Evolutionary conservation across 2,329 filamentous ascomycete species (phyloP), one percentile per base, ranked within the genome.

Genomic region (Sclerotinia subarctica): DNA sequence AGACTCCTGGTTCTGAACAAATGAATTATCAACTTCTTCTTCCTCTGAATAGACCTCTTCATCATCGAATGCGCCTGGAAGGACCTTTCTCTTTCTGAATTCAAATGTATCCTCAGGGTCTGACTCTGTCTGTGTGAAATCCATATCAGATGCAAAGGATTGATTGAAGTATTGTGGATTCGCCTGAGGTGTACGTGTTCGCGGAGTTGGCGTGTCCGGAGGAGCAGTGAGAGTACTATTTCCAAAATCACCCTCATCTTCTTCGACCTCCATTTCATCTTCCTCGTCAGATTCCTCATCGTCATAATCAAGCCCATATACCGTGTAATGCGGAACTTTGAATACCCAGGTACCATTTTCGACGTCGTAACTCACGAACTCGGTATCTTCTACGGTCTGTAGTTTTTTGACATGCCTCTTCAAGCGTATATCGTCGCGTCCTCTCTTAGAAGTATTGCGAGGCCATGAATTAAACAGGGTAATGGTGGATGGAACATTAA

Each of bases 401-500:
- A 99, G 86, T 66, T 92, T 90, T 70, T 90, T 87, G 67, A 97
- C 81, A 78, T 99, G 95, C 80, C 93, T 96, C 49, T 89, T 85
- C 71, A 93, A 88, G 42, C 88, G 85, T 32, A 85, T 84, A n/a
- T 86, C 85, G 70, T 82, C 85, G 71, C 86, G 90, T 56, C 88
- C 85, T 72, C 82, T 84, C 77, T 86, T 87, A 71, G 88, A 85
- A 65, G 82, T 81, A 77, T 85, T 85, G 68, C 94, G 90, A 42
- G 95, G 95, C 90, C 92, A 98, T 0, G 94, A 97, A 77, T 98
- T 94, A 77, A 95, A 90, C 15, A 99, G 85, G n/a, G 86, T 87
- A 71, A 99, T 94, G 49, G 86, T 88, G 0, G 95, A 92, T 3
- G 93, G 94, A 10, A 97, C 92, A 75, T 99, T 99, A 71, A 99